These are phyloP conservation scores for Starmerella riodocensis DNA, from an alignment of 805 yeast genomes.

Conservation along the genomic window DNA sequence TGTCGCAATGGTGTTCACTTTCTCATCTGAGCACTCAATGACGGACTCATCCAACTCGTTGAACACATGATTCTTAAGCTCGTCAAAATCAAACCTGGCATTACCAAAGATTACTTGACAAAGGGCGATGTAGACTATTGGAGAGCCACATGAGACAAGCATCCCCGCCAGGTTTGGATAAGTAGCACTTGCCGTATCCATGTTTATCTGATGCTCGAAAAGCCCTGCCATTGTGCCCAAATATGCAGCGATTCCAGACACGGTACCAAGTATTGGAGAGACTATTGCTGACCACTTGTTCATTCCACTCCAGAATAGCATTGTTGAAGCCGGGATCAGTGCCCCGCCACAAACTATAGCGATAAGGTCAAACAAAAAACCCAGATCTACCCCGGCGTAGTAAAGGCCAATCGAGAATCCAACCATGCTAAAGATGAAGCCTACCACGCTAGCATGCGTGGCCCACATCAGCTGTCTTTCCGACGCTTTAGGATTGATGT, in stretches of 20 bases:
- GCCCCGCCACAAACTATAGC: constrained; percentile 80
- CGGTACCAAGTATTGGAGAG: constrained; percentile 70
- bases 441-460: constrained; percentile 54
- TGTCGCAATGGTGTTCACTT: neutral
- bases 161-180: constrained; percentile 84
- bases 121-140: constrained; percentile 50
- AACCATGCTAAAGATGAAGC: constrained; percentile 52
- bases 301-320: constrained; percentile 51
- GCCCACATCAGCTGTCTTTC: constrained; percentile 57
- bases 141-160: constrained; percentile 66
- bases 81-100: constrained; percentile 61
- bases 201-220: constrained; percentile 38
- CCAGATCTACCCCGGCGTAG: constrained; percentile 75
- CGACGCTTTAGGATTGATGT: constrained; percentile 62
- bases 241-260: constrained; percentile 62
- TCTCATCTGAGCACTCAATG: neutral
- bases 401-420: constrained; percentile 70
- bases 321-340: constrained; percentile 61
- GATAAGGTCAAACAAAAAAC: constrained; percentile 75
- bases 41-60: neutral
- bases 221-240: constrained; percentile 29
- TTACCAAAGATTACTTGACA: constrained; percentile 51
- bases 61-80: constrained; percentile 38
- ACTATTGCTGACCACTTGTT: constrained; percentile 55
- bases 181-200: constrained; percentile 51